A percentile compares a stretch with the other conserved stretches of the same genome.
These are phyloP conservation scores for Crithidia brevicula DNA, from an alignment of 208 protist species.

Conservation along the genomic window DNA sequence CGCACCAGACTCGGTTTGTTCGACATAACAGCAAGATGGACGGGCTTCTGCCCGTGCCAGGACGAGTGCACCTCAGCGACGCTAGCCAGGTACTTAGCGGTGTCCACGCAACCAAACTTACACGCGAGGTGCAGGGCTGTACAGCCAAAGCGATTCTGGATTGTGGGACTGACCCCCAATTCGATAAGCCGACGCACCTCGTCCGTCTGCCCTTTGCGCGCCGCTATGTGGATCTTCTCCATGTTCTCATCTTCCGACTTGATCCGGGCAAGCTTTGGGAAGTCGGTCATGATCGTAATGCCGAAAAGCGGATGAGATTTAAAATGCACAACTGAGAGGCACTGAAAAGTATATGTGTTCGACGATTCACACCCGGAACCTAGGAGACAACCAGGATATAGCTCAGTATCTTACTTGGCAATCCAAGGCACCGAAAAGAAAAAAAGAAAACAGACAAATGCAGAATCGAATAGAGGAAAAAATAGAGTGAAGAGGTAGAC, in stretches of 20 bases:
- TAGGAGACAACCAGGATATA: no score
- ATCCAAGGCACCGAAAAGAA: no score
- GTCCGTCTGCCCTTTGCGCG: constrained; percentile 78
- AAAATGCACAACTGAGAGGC: not conserved
- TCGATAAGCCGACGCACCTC: constrained; percentile 81
- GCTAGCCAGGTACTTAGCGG: constrained; percentile 66
- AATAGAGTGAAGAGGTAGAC: no score
- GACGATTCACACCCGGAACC: no score
- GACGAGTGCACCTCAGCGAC: constrained; percentile 55
- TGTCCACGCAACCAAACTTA: constrained; percentile 79
- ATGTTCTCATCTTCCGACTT: constrained; percentile 90
- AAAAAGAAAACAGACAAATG: constrained; percentile 1
- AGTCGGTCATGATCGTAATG: constrained; percentile 59
- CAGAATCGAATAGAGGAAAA: constrained; percentile 2
- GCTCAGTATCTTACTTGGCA: no score
- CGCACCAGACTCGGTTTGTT: constrained; percentile 70
- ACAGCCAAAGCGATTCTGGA: constrained; percentile 87
- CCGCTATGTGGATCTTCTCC: constrained; percentile 86
- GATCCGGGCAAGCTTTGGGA: constrained; percentile 66
- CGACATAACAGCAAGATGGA: constrained; percentile 81
- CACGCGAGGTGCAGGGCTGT: constrained; percentile 88
- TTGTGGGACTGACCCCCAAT: constrained; percentile 66
- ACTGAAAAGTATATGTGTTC: no score
- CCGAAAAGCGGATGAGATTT: no score
- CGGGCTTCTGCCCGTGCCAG: constrained; percentile 86